Percentiles rank a stretch among this genome's conserved stretches.
These are phyloP conservation scores for Biscogniauxia sp. DNA, from an alignment of 2,329 filamentous ascomycete genomes.

Conservation along the genomic window DNA sequence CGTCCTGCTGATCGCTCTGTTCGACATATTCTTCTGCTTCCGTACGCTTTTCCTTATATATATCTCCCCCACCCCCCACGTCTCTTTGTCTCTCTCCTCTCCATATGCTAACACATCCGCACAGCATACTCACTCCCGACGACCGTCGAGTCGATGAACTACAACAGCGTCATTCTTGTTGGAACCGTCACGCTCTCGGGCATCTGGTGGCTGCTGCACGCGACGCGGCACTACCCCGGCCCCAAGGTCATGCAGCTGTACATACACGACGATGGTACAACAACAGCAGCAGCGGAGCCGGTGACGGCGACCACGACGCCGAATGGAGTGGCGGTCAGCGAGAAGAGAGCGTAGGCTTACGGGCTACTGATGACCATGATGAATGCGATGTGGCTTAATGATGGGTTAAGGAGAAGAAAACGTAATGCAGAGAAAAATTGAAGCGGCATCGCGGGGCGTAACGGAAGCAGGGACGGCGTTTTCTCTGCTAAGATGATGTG, in stretches of 20 bases:
- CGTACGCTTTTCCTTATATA: conserved; percentile 37
- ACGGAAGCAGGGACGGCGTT: neutral
- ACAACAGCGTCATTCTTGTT: conserved; percentile 53
- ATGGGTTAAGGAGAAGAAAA: no score
- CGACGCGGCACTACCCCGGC: conserved; percentile 46
- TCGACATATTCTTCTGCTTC: conserved; percentile 61
- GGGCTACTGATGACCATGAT: no score
- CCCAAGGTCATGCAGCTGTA: conserved; percentile 49
- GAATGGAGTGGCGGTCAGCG: neutral
- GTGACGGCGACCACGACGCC: neutral
- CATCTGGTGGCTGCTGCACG: conserved; percentile 49
- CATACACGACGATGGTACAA: conserved; percentile 31
- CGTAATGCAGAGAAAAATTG: no score
- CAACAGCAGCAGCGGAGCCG: no score
- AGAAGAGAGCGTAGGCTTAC: neutral
- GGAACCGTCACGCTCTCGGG: conserved; percentile 46
- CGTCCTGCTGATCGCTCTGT: conserved; percentile 52
- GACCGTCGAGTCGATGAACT: conserved; percentile 45
- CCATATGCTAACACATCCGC: conserved; percentile 1
- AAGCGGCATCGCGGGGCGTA: neutral
- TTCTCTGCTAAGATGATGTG: no score
- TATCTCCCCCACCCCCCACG: no score
- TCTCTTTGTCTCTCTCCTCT: no score
- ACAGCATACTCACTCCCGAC: conserved; percentile 42
- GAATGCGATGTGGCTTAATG: no score